Evolutionary conservation across 768 basidiomycete genomes (phyloP).

Genomic region (Pleurotus tuber-regium): DNA sequence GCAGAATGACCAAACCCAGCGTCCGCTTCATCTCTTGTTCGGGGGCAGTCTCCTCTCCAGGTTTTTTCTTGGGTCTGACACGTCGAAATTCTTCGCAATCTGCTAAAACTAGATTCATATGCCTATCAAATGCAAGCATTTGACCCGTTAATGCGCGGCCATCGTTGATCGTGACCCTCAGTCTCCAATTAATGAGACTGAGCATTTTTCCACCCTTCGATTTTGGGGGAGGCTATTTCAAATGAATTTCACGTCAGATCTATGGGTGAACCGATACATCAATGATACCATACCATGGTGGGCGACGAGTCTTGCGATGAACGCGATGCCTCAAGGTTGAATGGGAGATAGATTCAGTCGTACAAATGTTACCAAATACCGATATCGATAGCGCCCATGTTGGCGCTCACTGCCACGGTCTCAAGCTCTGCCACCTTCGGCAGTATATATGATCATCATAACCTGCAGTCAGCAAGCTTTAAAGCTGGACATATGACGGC

Average conservation of each 20-base stretch:
- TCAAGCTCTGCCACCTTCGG: no score
- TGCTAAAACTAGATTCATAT: slow-evolving; percentile 98
- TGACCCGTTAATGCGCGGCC: slow-evolving; percentile 94
- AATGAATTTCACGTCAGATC: slow-evolving; percentile 13
- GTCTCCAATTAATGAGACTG: slow-evolving; percentile 94
- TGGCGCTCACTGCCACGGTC: no score
- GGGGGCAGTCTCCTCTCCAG: slow-evolving; percentile 71
- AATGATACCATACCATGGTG: slow-evolving; percentile 51
- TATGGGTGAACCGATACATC: neutral
- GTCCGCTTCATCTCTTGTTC: slow-evolving; percentile 96
- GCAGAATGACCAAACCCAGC: slow-evolving; percentile 93
- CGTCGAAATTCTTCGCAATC: slow-evolving; percentile 98
- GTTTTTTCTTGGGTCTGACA: slow-evolving; percentile 89
- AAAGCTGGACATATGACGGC: no score
- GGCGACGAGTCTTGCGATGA: slow-evolving; percentile 20
- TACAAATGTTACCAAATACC: slow-evolving; percentile 12
- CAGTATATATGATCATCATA: no score
- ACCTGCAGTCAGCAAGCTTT: no score
- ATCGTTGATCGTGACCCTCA: slow-evolving; percentile 97
- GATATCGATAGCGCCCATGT: neutral
- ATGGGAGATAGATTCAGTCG: neutral
- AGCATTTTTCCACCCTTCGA: slow-evolving; percentile 99
- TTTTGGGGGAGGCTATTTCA: slow-evolving; percentile 85
- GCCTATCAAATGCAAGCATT: slow-evolving; percentile 99
- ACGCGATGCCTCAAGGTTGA: slow-evolving; percentile 6